Percentiles rank a stretch among this genome's conserved stretches.
Evolutionary conservation across 2,329 filamentous ascomycete species (phyloP).

Genomic region (Fusarium sp.): DNA sequence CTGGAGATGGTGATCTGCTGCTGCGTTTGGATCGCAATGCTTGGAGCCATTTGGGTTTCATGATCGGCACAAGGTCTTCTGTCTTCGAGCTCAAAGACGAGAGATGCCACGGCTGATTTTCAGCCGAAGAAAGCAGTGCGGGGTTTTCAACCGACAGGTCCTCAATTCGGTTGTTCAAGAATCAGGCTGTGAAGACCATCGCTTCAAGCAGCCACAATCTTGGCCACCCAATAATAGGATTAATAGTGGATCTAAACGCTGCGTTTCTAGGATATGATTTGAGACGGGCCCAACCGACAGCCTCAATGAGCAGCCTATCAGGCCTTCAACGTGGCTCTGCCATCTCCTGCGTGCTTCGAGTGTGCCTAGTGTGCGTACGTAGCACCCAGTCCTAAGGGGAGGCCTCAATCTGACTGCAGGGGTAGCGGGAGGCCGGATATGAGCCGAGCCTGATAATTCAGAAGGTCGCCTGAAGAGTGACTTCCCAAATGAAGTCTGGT

Average conservation of each 20-base stretch:
- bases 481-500: no score
- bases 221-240: neutral
- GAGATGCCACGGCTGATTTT: fast-evolving
- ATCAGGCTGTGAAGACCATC: neutral
- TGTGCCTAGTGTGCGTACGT: neutral
- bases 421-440: neutral
- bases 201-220: neutral
- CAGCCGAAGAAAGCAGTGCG: neutral
- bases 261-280: neutral
- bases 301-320: neutral
- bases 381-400: neutral
- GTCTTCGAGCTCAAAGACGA: neutral
- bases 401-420: neutral
- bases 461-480: no score
- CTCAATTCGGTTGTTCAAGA: neutral
- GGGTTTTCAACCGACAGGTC: neutral
- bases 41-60: neutral
- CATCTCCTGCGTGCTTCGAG: neutral
- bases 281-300: fast-evolving
- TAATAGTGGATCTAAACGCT: neutral
- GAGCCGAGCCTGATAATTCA: neutral
- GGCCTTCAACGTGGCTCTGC: neutral
- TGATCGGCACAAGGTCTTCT: neutral
- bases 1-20: neutral
- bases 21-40: neutral